Percentiles rank a stretch among this genome's conserved stretches.
phyloP scores from a whole-genome alignment of 768 basidiomycete genomes.

The Leucocoprinus leucothites region DNA sequence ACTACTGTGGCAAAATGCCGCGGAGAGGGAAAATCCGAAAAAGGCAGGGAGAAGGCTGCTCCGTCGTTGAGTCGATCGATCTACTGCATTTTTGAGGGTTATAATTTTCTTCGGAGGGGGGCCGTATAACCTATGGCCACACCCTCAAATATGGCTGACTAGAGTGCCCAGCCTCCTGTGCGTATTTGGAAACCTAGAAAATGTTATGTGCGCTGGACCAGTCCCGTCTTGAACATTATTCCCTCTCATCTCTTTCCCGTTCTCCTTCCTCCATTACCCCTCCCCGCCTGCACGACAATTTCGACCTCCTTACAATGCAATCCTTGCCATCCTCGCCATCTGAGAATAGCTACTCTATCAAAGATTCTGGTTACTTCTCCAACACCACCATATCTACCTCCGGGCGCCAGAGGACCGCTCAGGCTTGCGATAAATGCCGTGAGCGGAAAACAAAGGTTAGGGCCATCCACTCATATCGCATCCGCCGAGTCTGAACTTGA shows the following conservation, averaged over 20 bases:
- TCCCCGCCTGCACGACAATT: neutral
- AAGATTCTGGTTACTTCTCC: conserved; percentile 6
- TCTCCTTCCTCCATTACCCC: conserved; percentile 2
- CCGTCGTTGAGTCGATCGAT: conserved; percentile 10
- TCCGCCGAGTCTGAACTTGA: neutral
- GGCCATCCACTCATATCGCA: neutral
- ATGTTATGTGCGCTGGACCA: conserved; percentile 8
- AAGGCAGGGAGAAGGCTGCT: conserved; percentile 6
- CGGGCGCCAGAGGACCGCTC: conserved; percentile 48
- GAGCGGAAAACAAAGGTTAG: conserved; percentile 56
- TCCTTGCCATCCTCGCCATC: neutral
- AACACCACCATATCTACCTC: conserved; percentile 28
- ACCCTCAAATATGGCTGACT: conserved; percentile 8
- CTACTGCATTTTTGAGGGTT: conserved; percentile 7
- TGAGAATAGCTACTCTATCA: neutral
- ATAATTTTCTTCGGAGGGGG: conserved; percentile 6
- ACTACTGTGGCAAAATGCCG: conserved; percentile 9
- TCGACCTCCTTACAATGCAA: neutral
- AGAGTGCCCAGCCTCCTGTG: neutral
- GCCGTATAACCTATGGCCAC: neutral
- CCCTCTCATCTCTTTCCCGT: neutral
- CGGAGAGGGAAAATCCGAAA: conserved; percentile 10
- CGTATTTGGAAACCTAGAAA: conserved; percentile 9
- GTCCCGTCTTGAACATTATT: conserved; percentile 6
- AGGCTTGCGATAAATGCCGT: conserved; percentile 57